phyloP scores from a whole-genome alignment of 805 yeast genomes.

The Candida boleticola region DNA sequence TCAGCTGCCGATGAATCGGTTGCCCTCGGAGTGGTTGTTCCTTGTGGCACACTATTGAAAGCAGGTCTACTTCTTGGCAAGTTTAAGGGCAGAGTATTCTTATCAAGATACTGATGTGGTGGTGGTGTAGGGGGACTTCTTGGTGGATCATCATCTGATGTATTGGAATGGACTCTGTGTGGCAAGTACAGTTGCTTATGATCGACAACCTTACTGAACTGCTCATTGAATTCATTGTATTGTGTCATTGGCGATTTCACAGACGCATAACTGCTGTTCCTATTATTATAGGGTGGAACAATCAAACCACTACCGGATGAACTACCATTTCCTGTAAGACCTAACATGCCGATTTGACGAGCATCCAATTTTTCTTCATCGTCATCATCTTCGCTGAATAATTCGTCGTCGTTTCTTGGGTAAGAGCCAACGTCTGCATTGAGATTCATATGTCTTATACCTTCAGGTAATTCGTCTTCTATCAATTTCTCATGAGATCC shows the following conservation, averaged over 20 bases:
- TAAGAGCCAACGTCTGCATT: constrained; percentile 25
- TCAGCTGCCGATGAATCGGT: constrained; percentile 8
- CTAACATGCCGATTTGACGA: constrained; percentile 17
- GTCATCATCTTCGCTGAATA: constrained; percentile 33
- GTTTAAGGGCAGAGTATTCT: constrained; percentile 3
- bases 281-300: constrained; percentile 24
- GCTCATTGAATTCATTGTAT: constrained; percentile 40
- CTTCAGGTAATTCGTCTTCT: constrained; percentile 33
- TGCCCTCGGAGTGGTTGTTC: constrained; percentile 14
- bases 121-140: constrained; percentile 21
- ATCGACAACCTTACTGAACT: constrained; percentile 28
- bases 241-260: constrained; percentile 44
- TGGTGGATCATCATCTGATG: constrained; percentile 1
- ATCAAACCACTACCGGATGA: constrained; percentile 13
- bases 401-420: constrained; percentile 36
- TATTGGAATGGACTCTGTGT: constrained; percentile 6
- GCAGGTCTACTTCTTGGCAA: constrained; percentile 13
- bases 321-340: background rate
- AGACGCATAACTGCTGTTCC: constrained; percentile 36
- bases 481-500: constrained; percentile 34
- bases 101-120: constrained; percentile 8
- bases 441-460: constrained; percentile 27
- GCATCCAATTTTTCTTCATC: constrained; percentile 23
- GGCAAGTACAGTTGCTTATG: constrained; percentile 5
- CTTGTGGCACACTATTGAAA: constrained; percentile 16